A percentile compares a stretch with the other conserved stretches of the same genome.
phyloP scores from a whole-genome alignment of 306 rosid genomes.

The Cucurbita pepo region DNA sequence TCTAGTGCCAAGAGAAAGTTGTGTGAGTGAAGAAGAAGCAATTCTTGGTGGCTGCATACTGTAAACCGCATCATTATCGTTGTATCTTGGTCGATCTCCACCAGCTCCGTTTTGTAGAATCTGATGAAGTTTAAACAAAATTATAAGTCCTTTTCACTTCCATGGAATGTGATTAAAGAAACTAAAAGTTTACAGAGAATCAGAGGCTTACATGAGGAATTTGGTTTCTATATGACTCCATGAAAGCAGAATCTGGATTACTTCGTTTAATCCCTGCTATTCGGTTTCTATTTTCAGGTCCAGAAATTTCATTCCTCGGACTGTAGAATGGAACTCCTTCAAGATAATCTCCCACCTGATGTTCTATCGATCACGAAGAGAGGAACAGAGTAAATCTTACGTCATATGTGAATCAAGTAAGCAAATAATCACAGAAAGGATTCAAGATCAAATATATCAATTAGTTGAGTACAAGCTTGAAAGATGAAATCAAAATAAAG shows the following conservation, averaged over 20 bases:
- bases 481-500: not conserved
- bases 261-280: constrained; percentile 68
- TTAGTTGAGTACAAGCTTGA: not conserved
- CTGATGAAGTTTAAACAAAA: constrained; percentile 22
- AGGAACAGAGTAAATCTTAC: constrained; percentile 5
- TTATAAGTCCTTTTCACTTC: not conserved
- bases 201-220: constrained; percentile 41
- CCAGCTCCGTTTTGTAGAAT: constrained; percentile 46
- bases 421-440: not conserved
- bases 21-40: constrained; percentile 43
- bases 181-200: constrained; percentile 17
- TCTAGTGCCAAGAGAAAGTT: constrained; percentile 41
- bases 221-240: constrained; percentile 63
- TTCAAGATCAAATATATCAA: not conserved
- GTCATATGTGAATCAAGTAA: not conserved
- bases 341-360: constrained; percentile 59
- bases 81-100: constrained; percentile 55
- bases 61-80: constrained; percentile 47
- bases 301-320: constrained; percentile 62
- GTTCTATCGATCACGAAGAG: constrained; percentile 33
- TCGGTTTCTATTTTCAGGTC: constrained; percentile 49
- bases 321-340: constrained; percentile 89
- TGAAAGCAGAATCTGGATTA: constrained; percentile 61
- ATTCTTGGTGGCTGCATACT: constrained; percentile 44
- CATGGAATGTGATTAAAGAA: not conserved